Base-by-base conservation (phyloP, 306 rosid species). In the Quercus wislizeni region DNA sequence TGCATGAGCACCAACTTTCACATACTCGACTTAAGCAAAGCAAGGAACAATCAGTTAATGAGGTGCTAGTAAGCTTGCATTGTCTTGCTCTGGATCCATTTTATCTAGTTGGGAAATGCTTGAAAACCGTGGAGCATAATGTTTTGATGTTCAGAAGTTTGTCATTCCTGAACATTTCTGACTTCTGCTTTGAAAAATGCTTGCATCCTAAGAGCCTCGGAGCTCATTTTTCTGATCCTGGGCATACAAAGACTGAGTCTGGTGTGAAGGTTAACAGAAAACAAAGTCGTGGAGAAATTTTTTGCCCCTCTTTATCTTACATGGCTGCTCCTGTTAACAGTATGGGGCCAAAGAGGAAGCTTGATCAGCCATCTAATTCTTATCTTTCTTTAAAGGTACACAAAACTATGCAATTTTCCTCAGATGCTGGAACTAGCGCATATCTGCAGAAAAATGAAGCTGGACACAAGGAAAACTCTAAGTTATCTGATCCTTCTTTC, bases 271-370 rank as follows among this genome's bases (percentile, higher is more conserved):
- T 43, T 25, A 15, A 19, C n/a, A 46, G 55, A 73, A 76, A 69
- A 73, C 17, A 79, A 71, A 55, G 71, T 31, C 4, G 21, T 65
- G 79, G 35, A 41, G 55, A 21, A 15, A 52, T 20, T 30, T 72
- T 15, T 78, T 28, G 27, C 71, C 21, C 62, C 69, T 71, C 54
- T 35, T 76, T 76, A 30, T 68, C 75, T 59, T 74, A 61, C 58
- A 25, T 49, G 56, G 82, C 70, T 51, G 74, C 73, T 57, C 3
- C 51, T 17, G 38, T 81, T 27, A 10, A 55, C 76, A 73, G 30
- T 59, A 11, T 41, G 74, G 75, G 82, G 77, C 79, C 72, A 79
- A 84, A 85, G 77, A 81, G 65, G 76, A 80, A n/a, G 61, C 61
- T 57, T 12, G 79, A 76, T 74, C 55, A 79, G 43, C 64, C 58